Base-by-base conservation (phyloP, 163 green algal species). In the Chlorella variabilis region DNA sequence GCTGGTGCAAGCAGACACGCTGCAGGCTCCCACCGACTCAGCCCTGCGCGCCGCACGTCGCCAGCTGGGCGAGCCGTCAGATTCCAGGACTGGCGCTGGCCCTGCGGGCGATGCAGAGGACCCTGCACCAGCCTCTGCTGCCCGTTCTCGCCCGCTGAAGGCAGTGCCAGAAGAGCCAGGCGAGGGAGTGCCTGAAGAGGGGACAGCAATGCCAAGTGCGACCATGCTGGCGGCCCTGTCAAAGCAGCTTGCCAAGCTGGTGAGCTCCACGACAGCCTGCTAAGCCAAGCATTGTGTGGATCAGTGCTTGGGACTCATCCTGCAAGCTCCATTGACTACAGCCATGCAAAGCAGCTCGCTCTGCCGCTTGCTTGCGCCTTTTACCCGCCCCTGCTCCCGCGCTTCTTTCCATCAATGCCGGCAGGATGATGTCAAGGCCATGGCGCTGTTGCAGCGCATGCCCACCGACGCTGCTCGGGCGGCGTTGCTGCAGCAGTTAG, bases 31-130 rank as follows among this genome's bases (percentile, higher is more conserved):
- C 54, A 80, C 27, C 36, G 56, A 80, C n/a, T 80, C 73, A 1
- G 2, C 39, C 34, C 73, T 80, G 54, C 73, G 73, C 38, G 25
- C 48, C 13, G 73, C 73, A 3, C 54, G 73, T 3, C 73, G 73
- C n/a, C 59, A 81, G 59, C 58, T 81, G 59, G 75, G 75, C 21
- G 75, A 81, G 41, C 75, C 58, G 18, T 81, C 75, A 15, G 48
- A 67, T 6, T 82, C 51, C 25, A 17, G 13, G 15, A 17, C 25
- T 23, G 18, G 39, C 0, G 25, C 67, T n/a, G 63, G 38, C 34
- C 20, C 25, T 6, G 25, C 42, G 4, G 75, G 33, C 23, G 42
- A 21, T 20, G 20, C 56, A 21, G 41, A 33, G 31, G 34, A 48
- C 29, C 56, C 38, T 4, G 31, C 59, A 3, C 73, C 73, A 18